phyloP scores from a whole-genome alignment of 805 yeast species.

The Pichia nanzhaoensis region DNA sequence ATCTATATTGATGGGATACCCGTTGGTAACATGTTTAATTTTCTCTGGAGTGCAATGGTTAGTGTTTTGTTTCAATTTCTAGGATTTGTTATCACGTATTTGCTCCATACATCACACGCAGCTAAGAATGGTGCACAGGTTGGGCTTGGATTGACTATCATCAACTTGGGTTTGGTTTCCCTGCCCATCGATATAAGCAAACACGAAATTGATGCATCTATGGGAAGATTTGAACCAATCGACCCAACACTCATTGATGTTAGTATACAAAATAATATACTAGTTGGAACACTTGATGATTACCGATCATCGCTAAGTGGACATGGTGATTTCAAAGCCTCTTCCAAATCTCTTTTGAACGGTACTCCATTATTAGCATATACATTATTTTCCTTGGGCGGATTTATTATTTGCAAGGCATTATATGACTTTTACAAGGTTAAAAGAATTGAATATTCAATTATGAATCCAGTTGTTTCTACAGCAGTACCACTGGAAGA shows the following conservation, averaged over 20 bases:
- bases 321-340: slow-evolving; percentile 7
- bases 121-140: slow-evolving; percentile 93
- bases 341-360: slow-evolving; percentile 5
- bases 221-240: slow-evolving; percentile 41
- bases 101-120: slow-evolving; percentile 93
- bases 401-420: slow-evolving; percentile 57
- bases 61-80: slow-evolving; percentile 89
- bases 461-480: slow-evolving; percentile 25
- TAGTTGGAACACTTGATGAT: slow-evolving; percentile 25
- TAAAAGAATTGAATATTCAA: slow-evolving; percentile 64
- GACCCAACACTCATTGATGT: slow-evolving; percentile 55
- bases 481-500: not conserved
- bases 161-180: slow-evolving; percentile 59
- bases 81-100: slow-evolving; percentile 85
- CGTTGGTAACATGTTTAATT: slow-evolving; percentile 84
- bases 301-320: slow-evolving; percentile 21
- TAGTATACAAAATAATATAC: slow-evolving; percentile 9
- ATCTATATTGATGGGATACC: slow-evolving; percentile 93
- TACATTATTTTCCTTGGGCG: slow-evolving; percentile 61
- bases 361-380: slow-evolving; percentile 49
- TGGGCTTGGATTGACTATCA: slow-evolving; percentile 81
- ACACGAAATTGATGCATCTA: slow-evolving; percentile 11
- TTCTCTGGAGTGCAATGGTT: slow-evolving; percentile 84
- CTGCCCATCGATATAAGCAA: slow-evolving; percentile 36
- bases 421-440: slow-evolving; percentile 67